Base-by-base conservation (phyloP, 2,329 filamentous ascomycete species). In the Colletotrichum truncatum region DNA sequence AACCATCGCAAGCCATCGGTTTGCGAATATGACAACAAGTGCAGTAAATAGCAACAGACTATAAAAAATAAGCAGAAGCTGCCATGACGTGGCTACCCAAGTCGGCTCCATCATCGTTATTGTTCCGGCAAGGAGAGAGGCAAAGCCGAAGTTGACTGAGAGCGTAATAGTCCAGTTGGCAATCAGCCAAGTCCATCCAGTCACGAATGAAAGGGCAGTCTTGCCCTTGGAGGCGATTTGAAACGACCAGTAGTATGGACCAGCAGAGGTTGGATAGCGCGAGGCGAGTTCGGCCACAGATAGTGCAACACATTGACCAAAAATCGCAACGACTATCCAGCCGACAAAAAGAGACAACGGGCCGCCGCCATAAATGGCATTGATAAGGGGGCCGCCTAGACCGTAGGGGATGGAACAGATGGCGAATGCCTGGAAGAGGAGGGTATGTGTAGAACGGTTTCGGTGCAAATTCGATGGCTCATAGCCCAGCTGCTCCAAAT, bases 161-260 rank as follows among this genome's bases (percentile, higher is more conserved):
- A 93, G 82, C 0, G 91, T 93, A 70, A 94, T 94, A 69, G 90
- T 93, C 76, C 93, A 90, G 78, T 94, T 94, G 64, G 92, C 92
- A 53, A 93, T 88, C 16, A 93, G 85, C 73, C 91, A 93, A 23
- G 90, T 81, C 91, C 91, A 93, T 62, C 91, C 91, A 26, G 46
- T 49, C n/a, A 49, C 26, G 9, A 49, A 49, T 11, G 46, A 69
- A 87, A 91, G 67, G 91, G 86, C 87, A 89, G 93, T 28, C 89
- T 88, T 11, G 89, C 82, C 16, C 91, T 78, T 39, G 84, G 85
- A 55, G 89, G 87, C 78, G 85, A 90, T n/a, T 75, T 77, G 23
- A 83, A 75, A 16, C 87, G 84, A 0, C 91, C 85, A 14, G 93
- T 85, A 87, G 0, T 49, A 49, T 3, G 46, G 46, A 26, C 46